phyloP scores from a whole-genome alignment of 2,329 filamentous ascomycete species.

The Fusarium keratoplasticum region DNA sequence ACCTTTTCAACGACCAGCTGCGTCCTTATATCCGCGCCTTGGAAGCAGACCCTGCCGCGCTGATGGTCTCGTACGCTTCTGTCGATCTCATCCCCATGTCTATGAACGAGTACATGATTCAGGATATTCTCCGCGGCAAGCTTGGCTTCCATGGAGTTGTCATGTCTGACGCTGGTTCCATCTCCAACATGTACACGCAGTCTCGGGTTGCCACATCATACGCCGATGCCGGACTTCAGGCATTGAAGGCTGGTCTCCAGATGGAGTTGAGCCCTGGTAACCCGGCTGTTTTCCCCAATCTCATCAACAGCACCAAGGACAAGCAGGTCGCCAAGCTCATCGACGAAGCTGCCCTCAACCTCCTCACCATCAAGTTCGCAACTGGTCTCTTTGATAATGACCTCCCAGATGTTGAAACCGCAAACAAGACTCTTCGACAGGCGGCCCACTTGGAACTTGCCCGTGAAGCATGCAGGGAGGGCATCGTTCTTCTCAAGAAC shows the following conservation, averaged over 20 bases:
- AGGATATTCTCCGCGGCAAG: constrained; percentile 38
- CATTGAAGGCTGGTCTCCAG: constrained; percentile 44
- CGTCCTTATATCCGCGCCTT: constrained; percentile 47
- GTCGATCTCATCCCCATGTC: constrained; percentile 48
- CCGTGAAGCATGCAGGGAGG: constrained; percentile 26
- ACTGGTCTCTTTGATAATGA: constrained; percentile 44
- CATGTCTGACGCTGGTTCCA: constrained; percentile 49
- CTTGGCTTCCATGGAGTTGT: constrained; percentile 49
- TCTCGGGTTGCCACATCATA: constrained; percentile 45
- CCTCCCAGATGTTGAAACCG: constrained; percentile 34
- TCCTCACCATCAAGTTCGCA: constrained; percentile 47
- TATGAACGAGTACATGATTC: constrained; percentile 47
- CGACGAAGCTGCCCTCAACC: constrained; percentile 39
- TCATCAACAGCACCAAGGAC: constrained; percentile 35
- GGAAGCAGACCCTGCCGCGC: constrained; percentile 42
- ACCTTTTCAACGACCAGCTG: constrained; percentile 49
- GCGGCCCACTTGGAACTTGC: constrained; percentile 16
- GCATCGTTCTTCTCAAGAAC: constrained; percentile 72
- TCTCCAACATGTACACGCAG: constrained; percentile 44
- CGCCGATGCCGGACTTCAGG: constrained; percentile 42
- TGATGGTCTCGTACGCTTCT: constrained; percentile 50
- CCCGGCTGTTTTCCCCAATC: constrained; percentile 37
- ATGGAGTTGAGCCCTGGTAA: constrained; percentile 45
- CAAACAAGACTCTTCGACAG: constrained; percentile 27
- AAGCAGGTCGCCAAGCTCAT: constrained; percentile 37